A percentile compares a stretch with the other conserved stretches of the same genome.
These are phyloP conservation scores for Xylogone sp. DNA, from an alignment of 2,329 filamentous ascomycete genomes.

Conservation along the genomic window DNA sequence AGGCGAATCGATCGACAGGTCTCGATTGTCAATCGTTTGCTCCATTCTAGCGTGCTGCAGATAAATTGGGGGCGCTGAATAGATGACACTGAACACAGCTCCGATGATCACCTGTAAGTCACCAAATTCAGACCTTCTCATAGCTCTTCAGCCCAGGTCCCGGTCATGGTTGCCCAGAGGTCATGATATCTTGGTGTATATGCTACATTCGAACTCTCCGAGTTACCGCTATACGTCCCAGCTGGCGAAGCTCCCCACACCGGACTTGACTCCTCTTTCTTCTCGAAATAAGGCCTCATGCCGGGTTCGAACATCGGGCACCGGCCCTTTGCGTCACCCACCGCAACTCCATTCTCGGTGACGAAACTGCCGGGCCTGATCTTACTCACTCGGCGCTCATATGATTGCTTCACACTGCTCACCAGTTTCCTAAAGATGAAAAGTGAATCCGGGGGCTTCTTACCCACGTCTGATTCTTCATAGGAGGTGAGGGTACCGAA, in stretches of 20 bases:
- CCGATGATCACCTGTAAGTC: neutral
- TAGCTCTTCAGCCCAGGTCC: slow-evolving; percentile 18
- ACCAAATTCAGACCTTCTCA: neutral
- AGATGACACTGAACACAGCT: neutral
- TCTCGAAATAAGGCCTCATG: slow-evolving; percentile 10
- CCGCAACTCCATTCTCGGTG: slow-evolving; percentile 6
- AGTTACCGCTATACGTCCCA: neutral
- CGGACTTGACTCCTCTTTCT: neutral
- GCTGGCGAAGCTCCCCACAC: neutral
- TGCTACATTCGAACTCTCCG: neutral
- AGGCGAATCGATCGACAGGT: neutral
- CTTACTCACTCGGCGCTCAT: slow-evolving; percentile 15
- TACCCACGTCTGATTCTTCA: neutral
- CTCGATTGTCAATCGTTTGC: slow-evolving; percentile 2
- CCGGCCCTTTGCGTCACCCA: slow-evolving; percentile 10
- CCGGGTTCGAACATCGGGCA: slow-evolving; percentile 19
- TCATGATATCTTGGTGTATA: slow-evolving; percentile 15
- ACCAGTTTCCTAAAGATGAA: slow-evolving; percentile 21
- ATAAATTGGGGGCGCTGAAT: neutral
- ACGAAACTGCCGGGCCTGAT: slow-evolving; percentile 10
- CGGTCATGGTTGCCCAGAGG: slow-evolving; percentile 27
- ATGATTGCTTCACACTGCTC: slow-evolving; percentile 19
- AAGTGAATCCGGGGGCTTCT: slow-evolving; percentile 11
- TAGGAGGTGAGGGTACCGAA: slow-evolving; percentile 14
- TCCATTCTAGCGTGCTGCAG: slow-evolving; percentile 12